Percentiles rank a stretch among this genome's conserved stretches.
These are phyloP conservation scores for Alternaria metachromatica DNA, from an alignment of 2,329 filamentous ascomycete genomes.

Conservation along the genomic window DNA sequence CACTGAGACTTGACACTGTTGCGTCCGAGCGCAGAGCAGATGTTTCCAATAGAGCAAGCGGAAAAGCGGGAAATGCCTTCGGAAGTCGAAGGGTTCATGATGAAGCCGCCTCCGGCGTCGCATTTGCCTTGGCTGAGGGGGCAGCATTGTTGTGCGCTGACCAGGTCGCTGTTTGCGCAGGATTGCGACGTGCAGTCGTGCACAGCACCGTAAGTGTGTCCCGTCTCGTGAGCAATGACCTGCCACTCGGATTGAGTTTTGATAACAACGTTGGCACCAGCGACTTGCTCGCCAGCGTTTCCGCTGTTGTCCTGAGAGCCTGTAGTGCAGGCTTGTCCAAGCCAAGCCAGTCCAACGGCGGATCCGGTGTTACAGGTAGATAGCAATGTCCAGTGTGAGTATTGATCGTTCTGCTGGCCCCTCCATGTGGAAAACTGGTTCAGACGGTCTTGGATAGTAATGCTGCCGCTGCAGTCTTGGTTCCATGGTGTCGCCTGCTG, in stretches of 20 bases:
- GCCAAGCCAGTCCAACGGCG: conserved; percentile 91
- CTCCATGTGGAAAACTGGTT: conserved; percentile 91
- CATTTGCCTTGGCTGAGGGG: conserved; percentile 73
- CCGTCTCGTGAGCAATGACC: conserved; percentile 91
- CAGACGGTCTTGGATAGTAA: conserved; percentile 76
- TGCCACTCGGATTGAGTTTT: conserved; percentile 88
- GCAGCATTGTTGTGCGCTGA: conserved; percentile 75
- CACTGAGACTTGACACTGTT: conserved; percentile 79
- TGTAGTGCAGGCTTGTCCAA: conserved; percentile 81
- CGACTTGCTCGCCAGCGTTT: conserved; percentile 71
- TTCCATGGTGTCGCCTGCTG: conserved; percentile 82
- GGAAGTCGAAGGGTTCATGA: conserved; percentile 94
- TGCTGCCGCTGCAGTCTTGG: conserved; percentile 67
- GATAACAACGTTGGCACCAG: conserved; percentile 88
- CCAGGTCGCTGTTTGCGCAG: conserved; percentile 68
- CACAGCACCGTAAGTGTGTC: conserved; percentile 93
- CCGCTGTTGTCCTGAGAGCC: conserved; percentile 56
- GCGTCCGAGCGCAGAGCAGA: conserved; percentile 83
- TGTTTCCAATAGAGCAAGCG: conserved; percentile 87
- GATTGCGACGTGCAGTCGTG: conserved; percentile 82
- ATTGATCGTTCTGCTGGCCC: conserved; percentile 75
- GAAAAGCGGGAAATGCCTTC: conserved; percentile 80
- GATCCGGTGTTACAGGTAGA: conserved; percentile 81
- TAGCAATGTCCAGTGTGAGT: conserved; percentile 92
- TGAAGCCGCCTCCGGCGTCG: conserved; percentile 77